A percentile compares a stretch with the other conserved stretches of the same genome.
Conservation (phyloP, 345 rosid genomes). For the Isatis tinctoria region DNA sequence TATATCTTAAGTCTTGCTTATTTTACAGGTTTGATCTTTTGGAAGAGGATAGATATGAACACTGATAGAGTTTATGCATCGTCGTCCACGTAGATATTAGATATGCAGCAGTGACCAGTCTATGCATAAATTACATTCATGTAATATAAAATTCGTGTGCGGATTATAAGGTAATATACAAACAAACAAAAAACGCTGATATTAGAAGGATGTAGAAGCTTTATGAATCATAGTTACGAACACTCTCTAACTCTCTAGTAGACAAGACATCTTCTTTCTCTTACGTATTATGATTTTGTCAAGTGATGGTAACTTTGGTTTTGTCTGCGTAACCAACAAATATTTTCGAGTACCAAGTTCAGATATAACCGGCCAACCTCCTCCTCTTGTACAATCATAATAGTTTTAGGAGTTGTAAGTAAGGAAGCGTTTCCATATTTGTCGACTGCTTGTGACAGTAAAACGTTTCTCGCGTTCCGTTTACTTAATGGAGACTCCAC, state of each 20-base stretch:
- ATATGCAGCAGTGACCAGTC: neutral
- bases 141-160: neutral
- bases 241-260: neutral
- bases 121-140: neutral
- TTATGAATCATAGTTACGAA: neutral
- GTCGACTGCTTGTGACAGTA: too few species aligned
- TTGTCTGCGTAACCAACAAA: conserved; percentile 12
- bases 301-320: neutral
- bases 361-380: conserved; percentile 12
- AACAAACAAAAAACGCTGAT: neutral
- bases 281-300: neutral
- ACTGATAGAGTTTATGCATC: neutral
- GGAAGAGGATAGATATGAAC: neutral
- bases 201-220: neutral
- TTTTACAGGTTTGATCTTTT: neutral
- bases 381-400: neutral
- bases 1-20: neutral
- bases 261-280: neutral
- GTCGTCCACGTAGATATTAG: neutral
- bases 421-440: too few species aligned
- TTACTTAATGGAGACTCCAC: conserved; percentile 48
- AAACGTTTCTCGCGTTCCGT: too few species aligned
- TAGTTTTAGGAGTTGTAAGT: too few species aligned
- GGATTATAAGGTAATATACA: neutral
- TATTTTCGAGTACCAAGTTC: conserved; percentile 6